Conservation (phyloP, 1,139 yeast genomes). For the Geotrichum citri-aurantii region DNA sequence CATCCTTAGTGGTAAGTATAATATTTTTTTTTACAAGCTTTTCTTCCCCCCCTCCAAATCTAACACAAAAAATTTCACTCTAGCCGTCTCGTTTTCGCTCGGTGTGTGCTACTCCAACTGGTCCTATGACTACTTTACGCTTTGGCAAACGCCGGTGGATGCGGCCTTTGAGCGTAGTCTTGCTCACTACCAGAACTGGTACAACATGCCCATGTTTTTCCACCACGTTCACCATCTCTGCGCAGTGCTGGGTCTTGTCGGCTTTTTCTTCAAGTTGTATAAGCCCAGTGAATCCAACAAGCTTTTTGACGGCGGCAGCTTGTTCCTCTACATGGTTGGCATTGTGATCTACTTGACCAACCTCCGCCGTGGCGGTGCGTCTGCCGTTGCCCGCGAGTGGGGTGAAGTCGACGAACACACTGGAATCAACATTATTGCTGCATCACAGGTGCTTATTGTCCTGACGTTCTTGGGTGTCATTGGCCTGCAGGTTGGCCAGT, state of each 20-base stretch:
- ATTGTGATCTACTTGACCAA: constrained; percentile 80
- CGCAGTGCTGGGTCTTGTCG: constrained; percentile 58
- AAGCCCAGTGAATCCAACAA: constrained; percentile 79
- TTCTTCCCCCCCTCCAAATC: too few relatives aligned
- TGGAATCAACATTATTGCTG: constrained; percentile 88
- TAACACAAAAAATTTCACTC: too few relatives aligned
- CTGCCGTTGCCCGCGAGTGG: constrained; percentile 72
- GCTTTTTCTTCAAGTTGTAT: constrained; percentile 71
- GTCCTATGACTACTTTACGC: constrained; percentile 75
- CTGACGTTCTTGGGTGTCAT: constrained; percentile 70
- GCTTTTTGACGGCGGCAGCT: constrained; percentile 83
- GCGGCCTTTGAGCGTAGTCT: constrained; percentile 57
- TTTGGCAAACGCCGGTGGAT: constrained; percentile 53
- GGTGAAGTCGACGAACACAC: constrained; percentile 86
- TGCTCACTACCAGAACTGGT: constrained; percentile 70
- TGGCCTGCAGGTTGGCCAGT: constrained; percentile 79
- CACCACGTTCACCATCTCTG: constrained; percentile 58
- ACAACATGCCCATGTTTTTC: constrained; percentile 52
- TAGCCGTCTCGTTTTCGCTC: constrained; percentile 62
- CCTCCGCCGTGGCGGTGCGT: constrained; percentile 70
- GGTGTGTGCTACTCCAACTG: constrained; percentile 75
- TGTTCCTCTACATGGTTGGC: constrained; percentile 63
- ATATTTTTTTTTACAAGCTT: too few relatives aligned
- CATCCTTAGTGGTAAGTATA: constrained; percentile 29
- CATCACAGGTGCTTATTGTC: constrained; percentile 73